phyloP scores from a whole-genome alignment of 495 filamentous ascomycete species.

The Tetracladium marchalianum region DNA sequence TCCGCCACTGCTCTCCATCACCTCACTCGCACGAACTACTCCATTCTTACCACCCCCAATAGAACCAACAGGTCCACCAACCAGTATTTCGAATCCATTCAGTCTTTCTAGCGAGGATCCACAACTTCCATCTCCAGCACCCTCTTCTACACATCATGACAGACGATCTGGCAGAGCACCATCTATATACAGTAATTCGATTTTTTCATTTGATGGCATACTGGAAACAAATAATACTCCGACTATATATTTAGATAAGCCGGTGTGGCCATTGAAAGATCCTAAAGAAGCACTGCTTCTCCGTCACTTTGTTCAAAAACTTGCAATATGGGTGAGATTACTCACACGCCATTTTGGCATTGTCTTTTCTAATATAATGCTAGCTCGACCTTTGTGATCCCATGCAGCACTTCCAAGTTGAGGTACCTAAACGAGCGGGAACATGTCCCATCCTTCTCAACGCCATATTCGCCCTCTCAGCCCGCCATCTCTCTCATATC shows the following conservation, averaged over 20 bases:
- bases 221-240: neutral
- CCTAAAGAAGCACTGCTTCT: constrained; percentile 31
- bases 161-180: neutral
- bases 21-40: neutral
- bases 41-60: neutral
- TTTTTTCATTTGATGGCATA: neutral
- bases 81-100: neutral
- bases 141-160: constrained; percentile 1
- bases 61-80: neutral
- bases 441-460: constrained; percentile 43
- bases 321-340: constrained; percentile 37
- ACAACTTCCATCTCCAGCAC: constrained; percentile 3
- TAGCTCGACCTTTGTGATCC: constrained; percentile 51
- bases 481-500: constrained; percentile 42
- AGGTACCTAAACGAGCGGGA: constrained; percentile 40
- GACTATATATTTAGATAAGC: constrained; percentile 14
- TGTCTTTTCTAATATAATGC: constrained; percentile 8
- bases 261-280: constrained; percentile 28
- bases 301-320: constrained; percentile 36
- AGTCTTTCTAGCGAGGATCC: neutral
- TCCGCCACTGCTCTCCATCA: neutral
- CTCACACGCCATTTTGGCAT: neutral
- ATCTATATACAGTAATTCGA: neutral
- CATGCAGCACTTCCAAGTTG: constrained; percentile 39
- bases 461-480: constrained; percentile 48